Evolutionary conservation across 345 rosid genomes (phyloP).

Genomic region (Mangifera indica): DNA sequence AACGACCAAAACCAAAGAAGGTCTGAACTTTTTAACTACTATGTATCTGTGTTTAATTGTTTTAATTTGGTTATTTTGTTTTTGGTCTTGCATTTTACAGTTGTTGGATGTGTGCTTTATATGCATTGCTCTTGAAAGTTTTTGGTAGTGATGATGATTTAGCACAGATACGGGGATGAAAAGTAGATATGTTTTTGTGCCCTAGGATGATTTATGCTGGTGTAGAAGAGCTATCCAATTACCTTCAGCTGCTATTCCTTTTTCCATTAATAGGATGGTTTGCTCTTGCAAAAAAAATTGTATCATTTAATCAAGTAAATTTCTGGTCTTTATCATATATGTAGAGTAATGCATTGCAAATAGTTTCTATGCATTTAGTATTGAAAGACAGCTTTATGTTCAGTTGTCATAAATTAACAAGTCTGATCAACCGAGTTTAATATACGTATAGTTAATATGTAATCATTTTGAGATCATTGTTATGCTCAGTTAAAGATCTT

Average conservation of each 20-base stretch:
- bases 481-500: no score
- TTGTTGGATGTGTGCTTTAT: neutral
- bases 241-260: neutral
- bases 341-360: neutral
- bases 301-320: slow-evolving; percentile 1
- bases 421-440: neutral
- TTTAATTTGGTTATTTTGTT: neutral
- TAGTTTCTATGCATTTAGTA: neutral
- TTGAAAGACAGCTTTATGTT: neutral
- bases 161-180: neutral
- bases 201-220: neutral
- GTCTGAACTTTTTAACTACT: slow-evolving; percentile 38
- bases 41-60: slow-evolving; percentile 1
- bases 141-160: neutral
- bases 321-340: neutral
- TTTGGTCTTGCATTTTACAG: neutral
- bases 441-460: neutral
- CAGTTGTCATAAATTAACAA: neutral
- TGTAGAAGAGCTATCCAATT: neutral
- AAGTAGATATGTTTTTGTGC: neutral
- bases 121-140: neutral
- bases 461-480: no score
- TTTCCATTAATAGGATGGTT: neutral
- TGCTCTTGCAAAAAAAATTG: neutral
- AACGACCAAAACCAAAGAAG: slow-evolving; percentile 72